Evolutionary conservation across 441 rosid genomes (phyloP).

Genomic region (Corymbia calophylla): DNA sequence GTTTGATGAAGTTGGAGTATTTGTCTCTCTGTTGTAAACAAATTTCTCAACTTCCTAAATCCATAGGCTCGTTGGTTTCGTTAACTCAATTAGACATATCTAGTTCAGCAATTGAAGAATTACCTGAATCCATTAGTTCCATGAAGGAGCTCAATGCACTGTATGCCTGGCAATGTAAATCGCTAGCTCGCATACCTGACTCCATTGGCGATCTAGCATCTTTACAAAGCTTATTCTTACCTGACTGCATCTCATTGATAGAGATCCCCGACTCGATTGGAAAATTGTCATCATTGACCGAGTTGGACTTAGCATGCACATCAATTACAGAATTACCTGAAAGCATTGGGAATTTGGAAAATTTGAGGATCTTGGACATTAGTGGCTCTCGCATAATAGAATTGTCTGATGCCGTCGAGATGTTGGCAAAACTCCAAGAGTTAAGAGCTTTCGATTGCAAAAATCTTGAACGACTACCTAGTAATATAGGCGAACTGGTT

Average conservation of each 20-base stretch:
- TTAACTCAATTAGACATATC: not conserved
- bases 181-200: rapidly evolving
- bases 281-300: not conserved
- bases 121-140: not conserved
- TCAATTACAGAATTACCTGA: not conserved
- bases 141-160: not conserved
- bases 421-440: not conserved
- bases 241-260: rapidly evolving
- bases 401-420: not conserved
- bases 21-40: not conserved
- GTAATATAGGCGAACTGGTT: not conserved
- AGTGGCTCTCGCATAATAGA: rapidly evolving
- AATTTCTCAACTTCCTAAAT: not conserved
- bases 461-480: not conserved
- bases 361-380: not conserved
- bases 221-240: not conserved
- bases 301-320: not conserved
- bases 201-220: not conserved
- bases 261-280: not conserved
- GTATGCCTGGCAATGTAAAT: not conserved
- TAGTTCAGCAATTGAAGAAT: not conserved
- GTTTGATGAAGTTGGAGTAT: not conserved
- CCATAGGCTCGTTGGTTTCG: not conserved
- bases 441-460: not conserved
- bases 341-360: not conserved